These are phyloP conservation scores for Pseudomicrostroma phylloplanum DNA, from an alignment of 1,284 basidiomycete genomes.

Conservation along the genomic window DNA sequence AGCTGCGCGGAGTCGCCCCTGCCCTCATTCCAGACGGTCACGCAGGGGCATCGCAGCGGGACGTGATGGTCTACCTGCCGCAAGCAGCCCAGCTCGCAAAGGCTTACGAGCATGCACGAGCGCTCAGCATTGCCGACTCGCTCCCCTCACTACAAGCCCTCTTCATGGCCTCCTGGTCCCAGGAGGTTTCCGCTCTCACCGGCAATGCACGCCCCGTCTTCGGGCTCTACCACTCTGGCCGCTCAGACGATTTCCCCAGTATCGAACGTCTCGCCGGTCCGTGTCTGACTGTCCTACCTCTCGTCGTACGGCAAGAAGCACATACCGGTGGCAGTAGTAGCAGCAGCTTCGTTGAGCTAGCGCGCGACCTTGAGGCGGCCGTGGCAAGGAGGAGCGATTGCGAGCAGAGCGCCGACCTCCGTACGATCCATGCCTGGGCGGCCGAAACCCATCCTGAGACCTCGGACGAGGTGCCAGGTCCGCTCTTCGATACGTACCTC, in stretches of 20 bases:
- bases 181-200: conserved; percentile 14
- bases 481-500: background rate
- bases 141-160: conserved; percentile 14
- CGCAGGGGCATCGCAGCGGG: background rate
- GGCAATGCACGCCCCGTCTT: conserved; percentile 18
- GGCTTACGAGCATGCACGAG: conserved; percentile 5
- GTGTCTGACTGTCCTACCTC: conserved; percentile 31
- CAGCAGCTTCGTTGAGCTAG: background rate
- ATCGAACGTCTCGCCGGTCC: conserved; percentile 29
- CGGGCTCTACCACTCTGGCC: conserved; percentile 32
- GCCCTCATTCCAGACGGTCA: conserved; percentile 12
- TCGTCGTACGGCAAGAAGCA: background rate
- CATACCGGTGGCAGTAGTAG: background rate
- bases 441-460: too few relatives aligned
- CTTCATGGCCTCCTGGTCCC: conserved; percentile 31
- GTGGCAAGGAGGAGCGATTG: background rate
- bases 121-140: background rate
- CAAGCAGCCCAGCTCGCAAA: background rate
- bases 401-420: background rate
- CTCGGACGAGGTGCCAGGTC: background rate
- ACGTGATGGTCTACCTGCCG: conserved; percentile 5
- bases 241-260: conserved; percentile 20
- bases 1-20: conserved; percentile 8
- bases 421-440: background rate
- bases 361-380: background rate